phyloP scores from a whole-genome alignment of 257 asterid species.

The Penstemon newberryi region DNA sequence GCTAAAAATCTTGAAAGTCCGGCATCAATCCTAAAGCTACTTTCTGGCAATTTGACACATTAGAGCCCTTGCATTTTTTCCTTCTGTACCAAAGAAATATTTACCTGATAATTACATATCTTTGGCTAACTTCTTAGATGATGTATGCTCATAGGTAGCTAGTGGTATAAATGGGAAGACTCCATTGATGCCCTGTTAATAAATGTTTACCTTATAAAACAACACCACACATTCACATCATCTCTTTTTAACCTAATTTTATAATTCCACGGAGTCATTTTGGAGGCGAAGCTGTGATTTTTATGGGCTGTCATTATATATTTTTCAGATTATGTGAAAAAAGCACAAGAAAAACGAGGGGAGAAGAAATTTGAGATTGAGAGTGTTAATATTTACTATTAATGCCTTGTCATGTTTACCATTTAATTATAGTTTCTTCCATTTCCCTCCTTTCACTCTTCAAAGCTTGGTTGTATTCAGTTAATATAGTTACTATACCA shows the following conservation, averaged over 20 bases:
- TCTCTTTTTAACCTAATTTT: not conserved
- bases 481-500: not conserved
- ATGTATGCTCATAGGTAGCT: not conserved
- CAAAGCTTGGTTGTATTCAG: conserved; percentile 5
- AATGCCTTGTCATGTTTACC: too few species aligned
- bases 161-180: not conserved
- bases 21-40: not conserved
- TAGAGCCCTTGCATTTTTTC: not conserved
- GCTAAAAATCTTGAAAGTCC: not conserved
- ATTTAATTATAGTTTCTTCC: not conserved
- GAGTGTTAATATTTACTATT: not conserved
- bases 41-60: not conserved
- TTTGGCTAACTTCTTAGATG: not conserved
- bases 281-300: not conserved
- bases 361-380: conserved; percentile 15
- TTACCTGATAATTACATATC: not conserved
- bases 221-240: not conserved
- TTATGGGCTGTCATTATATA: not conserved
- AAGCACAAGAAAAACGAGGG: conserved; percentile 18
- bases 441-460: conserved; percentile 14
- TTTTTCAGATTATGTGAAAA: conserved; percentile 3
- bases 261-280: not conserved
- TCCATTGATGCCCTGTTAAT: not conserved
- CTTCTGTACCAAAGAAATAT: not conserved
- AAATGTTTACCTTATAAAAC: not conserved